Percentiles rank a stretch among this genome's conserved stretches.
Conservation (phyloP, 805 yeast genomes). For the Yarrowia sp. region DNA sequence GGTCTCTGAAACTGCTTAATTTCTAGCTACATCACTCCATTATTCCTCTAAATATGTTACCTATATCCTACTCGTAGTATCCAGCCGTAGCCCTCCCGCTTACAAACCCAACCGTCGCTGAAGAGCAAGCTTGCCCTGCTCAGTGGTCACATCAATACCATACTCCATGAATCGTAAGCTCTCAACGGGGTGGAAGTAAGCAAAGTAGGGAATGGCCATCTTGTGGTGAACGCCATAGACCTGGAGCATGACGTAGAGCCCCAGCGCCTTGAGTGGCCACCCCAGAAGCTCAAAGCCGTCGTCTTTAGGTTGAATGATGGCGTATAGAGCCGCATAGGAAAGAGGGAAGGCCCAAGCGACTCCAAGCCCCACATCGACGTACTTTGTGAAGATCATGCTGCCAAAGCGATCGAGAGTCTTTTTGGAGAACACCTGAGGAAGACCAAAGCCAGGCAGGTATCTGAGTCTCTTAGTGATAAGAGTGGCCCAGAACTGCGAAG, state of each 20-base stretch:
- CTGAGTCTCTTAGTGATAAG: constrained; percentile 5
- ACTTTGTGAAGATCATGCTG: constrained; percentile 20
- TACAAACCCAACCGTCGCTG: constrained; percentile 21
- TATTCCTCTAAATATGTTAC: too few relatives aligned
- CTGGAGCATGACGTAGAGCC: constrained; percentile 5
- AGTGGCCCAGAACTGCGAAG: constrained; percentile 12
- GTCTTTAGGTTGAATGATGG: constrained; percentile 24
- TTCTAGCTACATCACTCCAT: too few relatives aligned
- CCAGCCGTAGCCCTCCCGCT: too few relatives aligned
- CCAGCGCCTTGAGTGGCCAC: constrained; percentile 18
- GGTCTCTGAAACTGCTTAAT: too few relatives aligned
- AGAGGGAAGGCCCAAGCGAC: constrained; percentile 24
- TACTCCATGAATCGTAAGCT: constrained; percentile 29
- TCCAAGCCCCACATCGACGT: constrained; percentile 25
- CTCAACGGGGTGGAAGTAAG: constrained; percentile 17
- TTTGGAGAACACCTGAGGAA: constrained; percentile 18
- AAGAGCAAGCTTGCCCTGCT: constrained; percentile 22
- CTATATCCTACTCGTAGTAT: too few relatives aligned
- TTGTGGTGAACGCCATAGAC: not conserved
- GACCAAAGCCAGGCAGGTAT: constrained; percentile 31
- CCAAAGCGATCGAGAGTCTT: constrained; percentile 24
- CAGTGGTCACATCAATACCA: constrained; percentile 16
- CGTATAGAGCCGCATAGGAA: constrained; percentile 12
- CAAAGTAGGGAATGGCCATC: constrained; percentile 31
- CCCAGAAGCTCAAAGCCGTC: constrained; percentile 32